Conservation (phyloP, 768 basidiomycete species). For the Lentinula raphanica region DNA sequence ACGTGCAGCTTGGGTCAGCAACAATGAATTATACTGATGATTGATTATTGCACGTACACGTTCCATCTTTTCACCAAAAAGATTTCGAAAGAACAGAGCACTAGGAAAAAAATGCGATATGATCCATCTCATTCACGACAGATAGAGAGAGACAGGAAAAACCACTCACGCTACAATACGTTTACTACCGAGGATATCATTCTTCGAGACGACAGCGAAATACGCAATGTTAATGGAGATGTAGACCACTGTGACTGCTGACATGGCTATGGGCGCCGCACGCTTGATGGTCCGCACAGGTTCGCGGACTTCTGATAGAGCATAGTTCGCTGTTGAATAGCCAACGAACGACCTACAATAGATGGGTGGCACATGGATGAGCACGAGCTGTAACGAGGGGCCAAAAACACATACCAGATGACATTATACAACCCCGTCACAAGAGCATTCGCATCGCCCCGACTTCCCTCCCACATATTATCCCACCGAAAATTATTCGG, state of each 20-base stretch:
- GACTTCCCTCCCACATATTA: constrained; percentile 60
- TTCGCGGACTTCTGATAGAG: constrained; percentile 63
- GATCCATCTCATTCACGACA: too few relatives aligned
- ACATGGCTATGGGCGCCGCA: constrained; percentile 64
- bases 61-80: constrained; percentile 61
- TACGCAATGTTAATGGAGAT: constrained; percentile 67
- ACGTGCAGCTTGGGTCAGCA: not conserved
- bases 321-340: constrained; percentile 73
- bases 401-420: constrained; percentile 47
- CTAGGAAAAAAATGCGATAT: constrained; percentile 22
- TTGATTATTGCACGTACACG: constrained; percentile 30
- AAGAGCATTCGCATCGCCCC: constrained; percentile 52
- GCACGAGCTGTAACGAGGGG: not conserved
- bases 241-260: constrained; percentile 54
- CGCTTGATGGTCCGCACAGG: constrained; percentile 67
- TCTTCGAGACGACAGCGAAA: constrained; percentile 67
- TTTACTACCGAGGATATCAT: constrained; percentile 59
- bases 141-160: not conserved
- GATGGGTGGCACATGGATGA: not conserved
- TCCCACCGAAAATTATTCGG: constrained; percentile 58
- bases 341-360: constrained; percentile 57
- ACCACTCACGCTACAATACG: constrained; percentile 60
- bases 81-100: constrained; percentile 69
- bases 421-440: constrained; percentile 63
- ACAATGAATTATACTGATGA: not conserved